Conservation (phyloP, 2,329 filamentous ascomycete genomes). For the Nigrospora osmanthi region DNA sequence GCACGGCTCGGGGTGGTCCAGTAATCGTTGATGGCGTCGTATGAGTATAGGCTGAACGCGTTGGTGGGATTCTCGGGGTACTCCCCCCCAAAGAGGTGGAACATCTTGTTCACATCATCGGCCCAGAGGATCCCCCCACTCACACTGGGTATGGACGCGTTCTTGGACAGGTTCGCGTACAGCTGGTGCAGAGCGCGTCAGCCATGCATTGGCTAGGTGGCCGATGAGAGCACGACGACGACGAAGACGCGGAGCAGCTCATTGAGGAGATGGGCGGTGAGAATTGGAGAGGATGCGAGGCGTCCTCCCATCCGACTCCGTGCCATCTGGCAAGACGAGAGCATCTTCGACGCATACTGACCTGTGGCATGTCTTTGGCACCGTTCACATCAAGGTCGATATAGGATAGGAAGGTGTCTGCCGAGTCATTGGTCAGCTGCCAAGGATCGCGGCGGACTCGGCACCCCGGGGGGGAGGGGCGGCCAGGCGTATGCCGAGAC, state of each 20-base stretch:
- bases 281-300: too few species aligned
- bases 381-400: slow-evolving; percentile 4
- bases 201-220: slow-evolving; percentile 31
- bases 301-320: too few species aligned
- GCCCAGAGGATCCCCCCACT: slow-evolving; percentile 45
- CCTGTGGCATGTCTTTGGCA: slow-evolving; percentile 11
- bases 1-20: slow-evolving; percentile 39
- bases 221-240: too few species aligned
- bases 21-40: slow-evolving; percentile 46
- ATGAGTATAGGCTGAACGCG: slow-evolving; percentile 44
- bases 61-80: slow-evolving; percentile 33
- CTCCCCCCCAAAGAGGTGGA: slow-evolving; percentile 57
- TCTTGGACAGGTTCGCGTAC: slow-evolving; percentile 51
- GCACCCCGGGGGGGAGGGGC: too few species aligned
- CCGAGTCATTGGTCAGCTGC: neutral
- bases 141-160: slow-evolving; percentile 41
- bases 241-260: too few species aligned
- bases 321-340: too few species aligned
- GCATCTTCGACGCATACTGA: slow-evolving; percentile 28
- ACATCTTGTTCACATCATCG: slow-evolving; percentile 53
- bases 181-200: slow-evolving; percentile 49
- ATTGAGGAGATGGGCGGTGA: too few species aligned
- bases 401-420: slow-evolving; percentile 6
- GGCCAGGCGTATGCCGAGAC: neutral
- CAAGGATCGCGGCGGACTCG: neutral